Evolutionary conservation across 176 grass and related monocot species (phyloP).

Genomic region (Bromus sterilis): DNA sequence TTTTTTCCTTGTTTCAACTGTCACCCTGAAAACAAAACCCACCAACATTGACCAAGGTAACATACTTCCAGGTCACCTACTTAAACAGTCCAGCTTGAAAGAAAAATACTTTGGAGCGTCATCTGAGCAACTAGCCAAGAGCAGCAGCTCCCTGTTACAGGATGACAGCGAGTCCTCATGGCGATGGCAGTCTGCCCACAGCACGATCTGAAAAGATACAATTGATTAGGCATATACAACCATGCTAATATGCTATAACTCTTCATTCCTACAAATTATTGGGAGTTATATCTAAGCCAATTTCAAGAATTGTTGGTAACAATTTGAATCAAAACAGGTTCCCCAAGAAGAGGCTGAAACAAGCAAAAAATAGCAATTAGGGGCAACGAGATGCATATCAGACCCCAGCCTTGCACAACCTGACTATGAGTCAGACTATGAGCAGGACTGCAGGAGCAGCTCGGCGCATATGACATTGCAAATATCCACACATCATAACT

Average conservation of each 20-base stretch:
- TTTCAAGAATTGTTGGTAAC: not conserved
- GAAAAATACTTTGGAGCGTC: not conserved
- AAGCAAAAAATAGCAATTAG: not conserved
- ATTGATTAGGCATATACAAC: not conserved
- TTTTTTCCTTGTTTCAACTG: not conserved
- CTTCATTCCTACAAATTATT: not conserved
- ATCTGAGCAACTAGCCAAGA: not conserved
- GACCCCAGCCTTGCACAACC: not conserved
- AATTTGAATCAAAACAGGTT: not conserved
- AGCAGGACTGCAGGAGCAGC: too few relatives aligned
- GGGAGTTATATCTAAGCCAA: not conserved
- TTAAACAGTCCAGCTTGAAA: not conserved
- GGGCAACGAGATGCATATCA: not conserved
- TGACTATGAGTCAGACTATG: too few relatives aligned
- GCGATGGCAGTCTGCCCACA: not conserved
- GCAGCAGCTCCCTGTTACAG: not conserved
- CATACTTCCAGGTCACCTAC: not conserved
- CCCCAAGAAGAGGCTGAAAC: not conserved
- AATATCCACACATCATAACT: not conserved
- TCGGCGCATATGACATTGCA: not conserved
- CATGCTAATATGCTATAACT: not conserved
- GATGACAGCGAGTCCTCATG: not conserved
- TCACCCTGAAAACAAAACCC: not conserved
- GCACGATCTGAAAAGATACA: constrained; percentile 16
- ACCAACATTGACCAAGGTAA: not conserved